Evolutionary conservation across 192 early-diverging fungal genomes (phyloP).

Genomic region (Gonapodya prolifera): DNA sequence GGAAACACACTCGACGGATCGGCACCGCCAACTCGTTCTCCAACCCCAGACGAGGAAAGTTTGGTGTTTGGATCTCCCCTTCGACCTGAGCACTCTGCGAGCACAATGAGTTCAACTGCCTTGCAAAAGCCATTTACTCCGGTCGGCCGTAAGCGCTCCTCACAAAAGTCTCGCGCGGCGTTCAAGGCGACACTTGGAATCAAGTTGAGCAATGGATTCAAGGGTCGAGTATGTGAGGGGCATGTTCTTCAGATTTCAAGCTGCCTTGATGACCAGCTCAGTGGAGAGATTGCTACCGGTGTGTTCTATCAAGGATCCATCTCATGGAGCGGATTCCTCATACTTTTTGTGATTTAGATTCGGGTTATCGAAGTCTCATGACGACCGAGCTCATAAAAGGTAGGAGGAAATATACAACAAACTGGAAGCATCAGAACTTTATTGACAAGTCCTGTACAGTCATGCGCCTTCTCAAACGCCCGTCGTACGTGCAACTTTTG

Average conservation of each 20-base stretch:
- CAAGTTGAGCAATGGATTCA: background rate
- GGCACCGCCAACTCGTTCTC: background rate
- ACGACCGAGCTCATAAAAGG: background rate
- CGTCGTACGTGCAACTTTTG: background rate
- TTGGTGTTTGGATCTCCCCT: too few relatives aligned
- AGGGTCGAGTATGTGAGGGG: background rate
- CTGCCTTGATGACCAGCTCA: background rate
- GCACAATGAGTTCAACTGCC: background rate
- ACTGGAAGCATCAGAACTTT: too few relatives aligned
- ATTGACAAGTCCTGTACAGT: background rate
- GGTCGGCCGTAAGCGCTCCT: background rate
- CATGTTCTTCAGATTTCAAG: background rate
- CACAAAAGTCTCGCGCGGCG: background rate
- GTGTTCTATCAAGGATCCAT: background rate
- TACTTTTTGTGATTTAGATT: background rate
- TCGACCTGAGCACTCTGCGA: too few relatives aligned
- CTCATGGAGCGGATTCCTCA: too few relatives aligned
- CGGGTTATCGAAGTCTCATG: background rate
- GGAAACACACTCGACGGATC: background rate
- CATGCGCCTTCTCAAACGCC: background rate
- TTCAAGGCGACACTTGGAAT: background rate
- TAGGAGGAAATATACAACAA: too few relatives aligned
- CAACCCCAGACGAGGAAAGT: background rate
- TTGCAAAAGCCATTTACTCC: background rate
- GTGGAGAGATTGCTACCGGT: background rate